Base-by-base conservation (phyloP, 2,329 filamentous ascomycete genomes). In the Pseudonectria buxi region DNA sequence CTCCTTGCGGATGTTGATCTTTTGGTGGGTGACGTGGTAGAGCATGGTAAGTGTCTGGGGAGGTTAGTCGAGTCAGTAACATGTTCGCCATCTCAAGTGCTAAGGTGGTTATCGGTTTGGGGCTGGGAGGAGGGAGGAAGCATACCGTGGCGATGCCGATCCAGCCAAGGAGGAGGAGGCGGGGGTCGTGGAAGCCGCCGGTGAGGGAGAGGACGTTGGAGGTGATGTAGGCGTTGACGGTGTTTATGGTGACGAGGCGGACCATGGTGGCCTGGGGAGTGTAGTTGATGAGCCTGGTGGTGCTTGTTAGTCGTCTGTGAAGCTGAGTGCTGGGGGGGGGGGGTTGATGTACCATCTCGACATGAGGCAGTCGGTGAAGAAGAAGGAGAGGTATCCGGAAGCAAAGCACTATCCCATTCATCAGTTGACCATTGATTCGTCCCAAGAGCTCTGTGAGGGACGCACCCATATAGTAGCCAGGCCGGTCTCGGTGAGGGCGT, bases 291-390 rank as follows among this genome's bases (percentile, higher is more conserved):
- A 92, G 80, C 86, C 83, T 85, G 39, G 14, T 27, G 14, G 13
- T 9, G n/a, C 18, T 11, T 22, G 33, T 32, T 10, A 12, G 39
- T 7, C 5, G 18, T 12, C 13, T 34, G 14, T 36, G 22, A 22
- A 10, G 14, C 10, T 24, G 24, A 18, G 10, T 12, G 22, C 22
- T 28, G 27, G 14, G 7, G 25, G 16, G 18, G 35, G 37, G 30
- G 25, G 27, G 26, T 24, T 13, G 28, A 62, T 70, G 29, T 55
- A 85, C 82, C 84, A 89, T 62, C 85, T 71, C 43, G 83, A 87
- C 83, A 89, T 88, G 51, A 89, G 74, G 60, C 83, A 86, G 62
- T 89, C 84, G 38, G 83, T 85, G 57, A 89, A 89, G 65, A 86
- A 85, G 61, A 86, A 89, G 33, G 82, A 83, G 41, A 88, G 72